Conservation (phyloP, 345 rosid genomes). For the Nasturtium officinale region DNA sequence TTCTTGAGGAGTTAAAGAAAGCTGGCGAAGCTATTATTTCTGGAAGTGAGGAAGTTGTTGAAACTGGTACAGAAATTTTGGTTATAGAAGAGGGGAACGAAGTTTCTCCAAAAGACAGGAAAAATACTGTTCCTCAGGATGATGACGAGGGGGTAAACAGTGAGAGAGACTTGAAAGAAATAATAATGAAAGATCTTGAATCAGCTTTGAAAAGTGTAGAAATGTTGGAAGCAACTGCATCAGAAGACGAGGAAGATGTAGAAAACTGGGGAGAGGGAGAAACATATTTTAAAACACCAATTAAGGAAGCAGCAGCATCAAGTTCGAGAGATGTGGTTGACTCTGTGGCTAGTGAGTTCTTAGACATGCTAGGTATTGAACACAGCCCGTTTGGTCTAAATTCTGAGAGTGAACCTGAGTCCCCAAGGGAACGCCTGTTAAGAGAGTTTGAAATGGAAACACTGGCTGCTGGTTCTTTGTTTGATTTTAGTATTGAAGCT, state of each 20-base stretch:
- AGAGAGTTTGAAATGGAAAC: constrained; percentile 88
- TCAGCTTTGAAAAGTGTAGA: constrained; percentile 64
- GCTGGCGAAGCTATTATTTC: constrained; percentile 28
- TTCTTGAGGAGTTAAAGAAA: constrained; percentile 36
- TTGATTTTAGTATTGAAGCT: constrained; percentile 49
- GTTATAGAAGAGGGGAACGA: constrained; percentile 46
- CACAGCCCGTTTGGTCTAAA: constrained; percentile 70
- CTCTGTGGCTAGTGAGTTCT: constrained; percentile 76
- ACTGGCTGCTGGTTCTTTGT: constrained; percentile 63
- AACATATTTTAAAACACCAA: constrained; percentile 40
- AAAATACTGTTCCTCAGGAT: constrained; percentile 27
- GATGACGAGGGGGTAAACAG: constrained; percentile 42
- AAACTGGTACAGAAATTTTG: constrained; percentile 35
- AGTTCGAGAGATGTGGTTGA: constrained; percentile 62
- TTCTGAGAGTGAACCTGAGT: constrained; percentile 87
- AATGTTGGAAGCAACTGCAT: constrained; percentile 56
- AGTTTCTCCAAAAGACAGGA: constrained; percentile 40
- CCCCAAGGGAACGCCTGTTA: constrained; percentile 86
- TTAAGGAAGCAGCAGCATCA: constrained; percentile 48
- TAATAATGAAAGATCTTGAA: constrained; percentile 75
- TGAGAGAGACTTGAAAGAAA: constrained; percentile 59
- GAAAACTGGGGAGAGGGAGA: constrained; percentile 46
- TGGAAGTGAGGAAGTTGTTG: constrained; percentile 46
- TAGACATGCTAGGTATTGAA: constrained; percentile 80
- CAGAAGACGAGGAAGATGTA: constrained; percentile 59